Evolutionary conservation across 2,329 filamentous ascomycete genomes (phyloP).

Genomic region (Ophiostoma sp.): DNA sequence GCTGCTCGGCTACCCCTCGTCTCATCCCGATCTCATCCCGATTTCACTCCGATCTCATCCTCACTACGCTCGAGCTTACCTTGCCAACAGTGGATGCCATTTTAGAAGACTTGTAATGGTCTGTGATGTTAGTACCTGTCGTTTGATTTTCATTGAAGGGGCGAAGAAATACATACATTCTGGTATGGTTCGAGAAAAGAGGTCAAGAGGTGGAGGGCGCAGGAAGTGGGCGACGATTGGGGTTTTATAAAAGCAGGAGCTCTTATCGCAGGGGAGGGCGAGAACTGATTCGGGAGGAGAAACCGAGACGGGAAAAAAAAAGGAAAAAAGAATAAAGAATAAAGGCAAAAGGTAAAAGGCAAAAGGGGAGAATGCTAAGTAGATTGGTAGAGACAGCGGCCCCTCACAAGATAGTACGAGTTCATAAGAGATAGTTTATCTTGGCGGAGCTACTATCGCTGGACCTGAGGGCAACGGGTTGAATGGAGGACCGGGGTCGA

Average conservation of each 20-base stretch:
- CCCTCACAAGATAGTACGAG: constrained; percentile 16
- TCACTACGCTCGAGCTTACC: constrained; percentile 35
- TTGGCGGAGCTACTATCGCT: constrained; percentile 18
- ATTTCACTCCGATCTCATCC: not conserved
- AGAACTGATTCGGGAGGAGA: constrained; percentile 4
- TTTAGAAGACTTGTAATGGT: constrained; percentile 24
- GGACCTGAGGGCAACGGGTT: not conserved
- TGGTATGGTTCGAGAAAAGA: constrained; percentile 3
- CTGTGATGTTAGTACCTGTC: not conserved
- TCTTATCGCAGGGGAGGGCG: not conserved
- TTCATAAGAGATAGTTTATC: not conserved
- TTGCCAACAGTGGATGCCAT: constrained; percentile 52
- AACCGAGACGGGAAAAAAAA: constrained; percentile 10
- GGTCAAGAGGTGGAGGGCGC: not conserved
- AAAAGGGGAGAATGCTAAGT: not conserved
- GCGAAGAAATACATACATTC: constrained; percentile 2
- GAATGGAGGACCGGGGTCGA: not conserved
- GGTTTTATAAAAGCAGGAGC: constrained; percentile 10
- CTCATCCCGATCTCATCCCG: not conserved
- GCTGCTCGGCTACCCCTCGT: not conserved
- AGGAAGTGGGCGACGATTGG: constrained; percentile 16
- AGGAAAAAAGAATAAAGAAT: not conserved
- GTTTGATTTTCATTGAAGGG: too few species aligned
- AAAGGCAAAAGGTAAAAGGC: not conserved
- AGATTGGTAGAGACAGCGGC: constrained; percentile 12